These are phyloP conservation scores for Diplodia intermedia DNA, from an alignment of 2,329 filamentous ascomycete species.

Conservation along the genomic window DNA sequence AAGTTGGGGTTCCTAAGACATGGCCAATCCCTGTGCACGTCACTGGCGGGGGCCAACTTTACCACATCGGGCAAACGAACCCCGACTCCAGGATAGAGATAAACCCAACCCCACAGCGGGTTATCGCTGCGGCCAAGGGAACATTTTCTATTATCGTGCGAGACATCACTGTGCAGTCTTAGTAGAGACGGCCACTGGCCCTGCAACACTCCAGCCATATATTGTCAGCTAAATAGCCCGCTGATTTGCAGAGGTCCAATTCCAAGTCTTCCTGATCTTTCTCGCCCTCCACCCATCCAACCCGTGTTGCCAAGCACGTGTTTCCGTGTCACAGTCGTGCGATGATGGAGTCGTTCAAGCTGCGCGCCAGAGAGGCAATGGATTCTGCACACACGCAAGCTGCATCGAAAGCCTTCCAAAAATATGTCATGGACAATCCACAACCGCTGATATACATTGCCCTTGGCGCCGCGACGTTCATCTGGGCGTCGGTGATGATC, in stretches of 20 bases:
- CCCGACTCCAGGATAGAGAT: constrained; percentile 26
- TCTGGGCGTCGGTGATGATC: constrained; percentile 42
- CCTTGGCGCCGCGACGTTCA: constrained; percentile 42
- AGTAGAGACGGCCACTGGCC: neutral
- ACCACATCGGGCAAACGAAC: constrained; percentile 27
- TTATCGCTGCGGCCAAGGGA: constrained; percentile 30
- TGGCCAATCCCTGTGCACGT: constrained; percentile 12
- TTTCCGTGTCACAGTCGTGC: constrained; percentile 33
- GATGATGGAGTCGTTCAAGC: constrained; percentile 37
- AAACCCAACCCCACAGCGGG: constrained; percentile 32
- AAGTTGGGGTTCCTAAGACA: neutral
- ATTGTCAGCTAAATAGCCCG: constrained; percentile 24
- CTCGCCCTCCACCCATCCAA: constrained; percentile 31
- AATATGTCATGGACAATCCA: constrained; percentile 33
- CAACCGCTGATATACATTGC: constrained; percentile 43
- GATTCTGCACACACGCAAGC: constrained; percentile 22
- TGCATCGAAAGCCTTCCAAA: constrained; percentile 21
- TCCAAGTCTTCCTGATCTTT: neutral
- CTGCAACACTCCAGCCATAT: constrained; percentile 6
- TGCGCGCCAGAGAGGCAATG: constrained; percentile 34
- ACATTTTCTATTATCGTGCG: constrained; percentile 31
- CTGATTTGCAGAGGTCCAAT: neutral
- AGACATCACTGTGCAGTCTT: neutral
- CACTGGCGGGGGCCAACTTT: constrained; percentile 24
- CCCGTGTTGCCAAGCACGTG: constrained; percentile 4